Base-by-base conservation (phyloP, 208 protist genomes). In the Leishmania guyanensis region DNA sequence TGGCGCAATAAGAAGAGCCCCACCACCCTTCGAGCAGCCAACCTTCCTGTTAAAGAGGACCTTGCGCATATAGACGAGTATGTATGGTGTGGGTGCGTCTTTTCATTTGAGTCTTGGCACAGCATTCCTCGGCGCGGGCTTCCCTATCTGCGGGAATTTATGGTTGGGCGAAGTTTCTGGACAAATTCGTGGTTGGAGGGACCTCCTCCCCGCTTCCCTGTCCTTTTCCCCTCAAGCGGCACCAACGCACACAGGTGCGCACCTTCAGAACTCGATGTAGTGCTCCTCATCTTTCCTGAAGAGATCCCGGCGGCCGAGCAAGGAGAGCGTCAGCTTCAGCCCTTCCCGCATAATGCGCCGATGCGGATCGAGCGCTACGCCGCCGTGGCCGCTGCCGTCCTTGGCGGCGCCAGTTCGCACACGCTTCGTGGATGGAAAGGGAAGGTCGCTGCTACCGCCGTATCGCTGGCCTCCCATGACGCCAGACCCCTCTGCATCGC, bases 231-330 rank as follows among this genome's bases (percentile, higher is more conserved):
- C 66, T 50, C 50, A n/a, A 20, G 70, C 70, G 22, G 48, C 43
- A 39, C 60, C 5, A 73, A 9, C 16, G 33, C 29, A 75, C 36
- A 48, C 51, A 43, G n/a, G 46, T 22, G 12, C 79, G 58, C 33
- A 46, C 5, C 14, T 14, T 91, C 71, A 96, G 75, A 95, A 96
- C 29, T 92, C 84, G n/a, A 97, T 81, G 81, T 93, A 95, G 56
- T 90, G 89, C 79, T 94, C 91, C 17, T 85, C 83, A 46, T 82
- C 85, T 29, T 79, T 70, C 39, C 88, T 81, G 83, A 95, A 94
- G 0, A 91, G 91, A 65, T 88, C 86, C 4, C 87, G 86, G 20
- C 94, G 89, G 20, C 92, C 94, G 2, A 97, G 86, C 75, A 97
- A 69, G 3, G 79, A 82, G 72, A 97, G 83, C 60, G 90, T 83